Evolutionary conservation across 2,329 filamentous ascomycete genomes (phyloP), one percentile per base, ranked within the genome.

Genomic region (Pseudopithomyces maydicus): DNA sequence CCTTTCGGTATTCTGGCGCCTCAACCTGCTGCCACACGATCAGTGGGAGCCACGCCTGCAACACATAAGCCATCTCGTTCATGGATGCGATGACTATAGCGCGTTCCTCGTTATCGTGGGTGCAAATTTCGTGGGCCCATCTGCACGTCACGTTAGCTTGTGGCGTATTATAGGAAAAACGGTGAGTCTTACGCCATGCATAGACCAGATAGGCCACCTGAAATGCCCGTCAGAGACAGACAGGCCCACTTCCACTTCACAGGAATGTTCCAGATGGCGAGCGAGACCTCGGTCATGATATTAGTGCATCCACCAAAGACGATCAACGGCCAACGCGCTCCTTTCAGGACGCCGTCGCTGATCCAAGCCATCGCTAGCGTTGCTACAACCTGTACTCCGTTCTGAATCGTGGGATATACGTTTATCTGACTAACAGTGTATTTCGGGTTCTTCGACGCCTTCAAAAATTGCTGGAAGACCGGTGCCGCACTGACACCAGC

Each of bases 21-120:
- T 89, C 85, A 0, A 86, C 79, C 66, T 87, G 84, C 73, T 86
- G 83, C 87, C 87, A 90, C 10, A 89, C 81, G 8, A 89, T 68
- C 32, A 88, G 79, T 6, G 88, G 88, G 41, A 91, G 70, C 88
- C 88, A 90, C 0, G 87, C 85, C 66, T 90, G 87, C 42, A 91
- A 74, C 1, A 89, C 86, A 57, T 90, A 89, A 0, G 87, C 87
- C 77, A 90, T 82, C 67, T 88, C 83, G 57, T 90, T 90, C 85
- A 90, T 90, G 15, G 80, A 76, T 0, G 80, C 88, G 0, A 88
- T 82, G 0, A 90, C 86, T 3, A 91, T 76, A 0, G 88, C 87
- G 10, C 87, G 78, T 74, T 90, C 88, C 70, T 90, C 87, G 53
- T 87, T 84, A 45, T 88, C 81, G 2, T 74, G 74, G 2, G 80